Conservation (phyloP, 805 yeast species). For the Aciculoconidium aculeatum region DNA sequence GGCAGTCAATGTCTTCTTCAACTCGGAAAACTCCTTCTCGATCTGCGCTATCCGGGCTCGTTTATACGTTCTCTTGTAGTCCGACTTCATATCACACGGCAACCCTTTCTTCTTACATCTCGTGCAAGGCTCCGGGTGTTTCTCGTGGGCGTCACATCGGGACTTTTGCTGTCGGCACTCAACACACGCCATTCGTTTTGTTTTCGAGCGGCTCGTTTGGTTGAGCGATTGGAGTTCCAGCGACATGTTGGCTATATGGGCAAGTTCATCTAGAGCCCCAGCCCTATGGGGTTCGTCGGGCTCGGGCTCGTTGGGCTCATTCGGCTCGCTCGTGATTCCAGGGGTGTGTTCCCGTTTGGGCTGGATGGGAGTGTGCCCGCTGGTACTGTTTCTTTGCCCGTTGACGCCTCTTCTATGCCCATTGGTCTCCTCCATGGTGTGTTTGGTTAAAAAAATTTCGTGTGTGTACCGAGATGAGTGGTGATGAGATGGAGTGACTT, state of each 20-base stretch:
- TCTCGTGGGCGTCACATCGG: constrained; percentile 78
- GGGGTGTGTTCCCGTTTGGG: too few relatives aligned
- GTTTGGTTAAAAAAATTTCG: too few relatives aligned
- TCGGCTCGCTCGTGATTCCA: too few relatives aligned
- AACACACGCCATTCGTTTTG: constrained; percentile 79
- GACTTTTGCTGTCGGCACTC: constrained; percentile 96
- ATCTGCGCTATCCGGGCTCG: constrained; percentile 80
- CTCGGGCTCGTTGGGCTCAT: too few relatives aligned
- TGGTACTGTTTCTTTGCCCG: too few relatives aligned
- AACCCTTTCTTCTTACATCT: constrained; percentile 70
- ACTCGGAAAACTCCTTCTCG: constrained; percentile 71
- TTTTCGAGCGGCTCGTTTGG: constrained; percentile 12
- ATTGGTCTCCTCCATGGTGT: too few relatives aligned
- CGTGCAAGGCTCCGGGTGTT: constrained; percentile 73
- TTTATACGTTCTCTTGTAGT: constrained; percentile 84
- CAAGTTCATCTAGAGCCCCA: constrained; percentile 36
- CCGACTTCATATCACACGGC: constrained; percentile 68
- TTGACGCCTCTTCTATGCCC: too few relatives aligned
- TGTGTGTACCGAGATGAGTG: too few relatives aligned
- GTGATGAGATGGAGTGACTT: too few relatives aligned
- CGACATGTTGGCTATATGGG: constrained; percentile 41
- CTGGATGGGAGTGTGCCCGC: too few relatives aligned
- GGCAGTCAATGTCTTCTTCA: constrained; percentile 47
- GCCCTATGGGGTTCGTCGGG: too few relatives aligned
- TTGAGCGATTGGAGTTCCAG: constrained; percentile 31